These are phyloP conservation scores for Vanrija sp. DNA, from an alignment of 1,284 basidiomycete species.

Conservation along the genomic window DNA sequence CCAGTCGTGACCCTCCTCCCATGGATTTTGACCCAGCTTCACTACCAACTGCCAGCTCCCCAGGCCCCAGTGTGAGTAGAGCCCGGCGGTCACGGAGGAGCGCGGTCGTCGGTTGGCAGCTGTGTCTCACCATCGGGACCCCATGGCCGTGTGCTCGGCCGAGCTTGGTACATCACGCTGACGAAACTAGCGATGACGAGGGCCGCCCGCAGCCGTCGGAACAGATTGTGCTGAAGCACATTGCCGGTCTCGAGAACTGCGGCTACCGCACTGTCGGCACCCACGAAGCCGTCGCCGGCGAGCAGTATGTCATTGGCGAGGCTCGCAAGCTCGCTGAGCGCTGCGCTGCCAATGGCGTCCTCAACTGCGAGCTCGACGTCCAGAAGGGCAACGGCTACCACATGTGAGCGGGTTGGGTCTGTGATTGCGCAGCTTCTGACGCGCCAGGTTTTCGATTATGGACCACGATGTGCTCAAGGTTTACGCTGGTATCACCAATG, in stretches of 20 bases:
- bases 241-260: constrained; percentile 60
- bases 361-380: constrained; percentile 82
- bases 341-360: constrained; percentile 60
- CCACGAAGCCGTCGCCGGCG: constrained; percentile 76
- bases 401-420: constrained; percentile 55
- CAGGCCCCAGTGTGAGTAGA: constrained; percentile 23
- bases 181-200: constrained; percentile 19
- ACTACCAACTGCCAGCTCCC: constrained; percentile 37
- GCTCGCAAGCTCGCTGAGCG: constrained; percentile 59
- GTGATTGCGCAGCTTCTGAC: background rate
- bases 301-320: constrained; percentile 72
- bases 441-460: constrained; percentile 77
- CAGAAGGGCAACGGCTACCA: constrained; percentile 81
- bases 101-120: no score
- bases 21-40: constrained; percentile 27
- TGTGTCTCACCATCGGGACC: background rate
- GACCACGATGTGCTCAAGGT: constrained; percentile 81
- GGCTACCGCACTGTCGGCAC: constrained; percentile 93
- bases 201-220: constrained; percentile 40
- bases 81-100: no score
- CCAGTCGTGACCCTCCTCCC: constrained; percentile 31
- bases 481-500: constrained; percentile 81
- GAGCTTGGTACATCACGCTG: background rate
- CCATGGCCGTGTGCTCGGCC: background rate
- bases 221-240: constrained; percentile 36